A percentile compares a stretch with the other conserved stretches of the same genome.
Conservation (phyloP, 2,329 filamentous ascomycete species). For the Stylonectria norvegica region DNA sequence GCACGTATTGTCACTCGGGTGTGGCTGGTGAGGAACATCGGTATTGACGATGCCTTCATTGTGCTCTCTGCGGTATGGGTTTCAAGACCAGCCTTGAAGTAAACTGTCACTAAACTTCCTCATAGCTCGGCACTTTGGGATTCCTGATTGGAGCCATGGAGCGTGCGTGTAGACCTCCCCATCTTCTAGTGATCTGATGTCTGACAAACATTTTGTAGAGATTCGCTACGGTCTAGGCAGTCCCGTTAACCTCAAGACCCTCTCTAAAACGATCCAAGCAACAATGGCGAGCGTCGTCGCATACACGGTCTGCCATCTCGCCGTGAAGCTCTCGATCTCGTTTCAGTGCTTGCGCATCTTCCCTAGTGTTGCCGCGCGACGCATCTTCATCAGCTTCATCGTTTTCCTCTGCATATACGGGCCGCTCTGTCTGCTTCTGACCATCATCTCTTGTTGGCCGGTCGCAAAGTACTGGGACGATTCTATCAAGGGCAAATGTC, state of each 20-base stretch:
- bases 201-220: slow-evolving; percentile 11
- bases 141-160: slow-evolving; percentile 17
- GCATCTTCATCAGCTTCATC: slow-evolving; percentile 21
- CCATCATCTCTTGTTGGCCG: slow-evolving; percentile 26
- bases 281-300: slow-evolving; percentile 21
- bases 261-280: slow-evolving; percentile 20
- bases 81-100: not conserved
- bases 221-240: slow-evolving; percentile 25
- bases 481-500: slow-evolving; percentile 20
- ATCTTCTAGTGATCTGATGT: not conserved
- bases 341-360: slow-evolving; percentile 30
- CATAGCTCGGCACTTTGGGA: slow-evolving; percentile 15
- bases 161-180: slow-evolving; percentile 11
- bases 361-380: slow-evolving; percentile 14
- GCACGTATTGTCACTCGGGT: slow-evolving; percentile 3
- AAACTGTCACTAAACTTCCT: not conserved
- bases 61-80: slow-evolving; percentile 1
- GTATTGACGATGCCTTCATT: slow-evolving; percentile 4
- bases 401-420: slow-evolving; percentile 21
- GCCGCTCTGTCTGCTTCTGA: slow-evolving; percentile 17
- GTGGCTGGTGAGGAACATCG: slow-evolving; percentile 5
- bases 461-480: slow-evolving; percentile 28
- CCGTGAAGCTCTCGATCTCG: slow-evolving; percentile 28
- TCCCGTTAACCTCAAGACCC: slow-evolving; percentile 6
- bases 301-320: slow-evolving; percentile 24